A percentile compares a stretch with the other conserved stretches of the same genome.
Evolutionary conservation across 495 filamentous ascomycete genomes (phyloP).

Genomic region (Trichoderma asperelloides): DNA sequence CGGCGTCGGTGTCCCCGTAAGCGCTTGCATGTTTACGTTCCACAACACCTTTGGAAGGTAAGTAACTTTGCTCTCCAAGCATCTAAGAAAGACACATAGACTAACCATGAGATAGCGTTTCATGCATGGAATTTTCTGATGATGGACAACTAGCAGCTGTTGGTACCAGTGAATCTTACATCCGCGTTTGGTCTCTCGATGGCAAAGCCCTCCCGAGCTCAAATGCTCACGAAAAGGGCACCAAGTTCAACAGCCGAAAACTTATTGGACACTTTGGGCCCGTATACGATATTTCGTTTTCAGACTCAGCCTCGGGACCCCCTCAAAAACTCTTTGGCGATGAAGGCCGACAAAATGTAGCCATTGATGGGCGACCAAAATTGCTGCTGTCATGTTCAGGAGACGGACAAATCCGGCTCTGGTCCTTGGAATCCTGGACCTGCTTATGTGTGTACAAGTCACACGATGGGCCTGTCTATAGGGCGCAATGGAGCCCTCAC

Average conservation of each 20-base stretch:
- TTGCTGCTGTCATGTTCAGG: conserved; percentile 80
- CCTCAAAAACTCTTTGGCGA: conserved; percentile 32
- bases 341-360: conserved; percentile 36
- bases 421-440: conserved; percentile 84
- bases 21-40: conserved; percentile 92
- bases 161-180: conserved; percentile 87
- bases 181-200: conserved; percentile 84
- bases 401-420: conserved; percentile 80
- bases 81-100: neutral
- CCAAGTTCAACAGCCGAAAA: conserved; percentile 54
- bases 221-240: conserved; percentile 28
- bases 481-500: conserved; percentile 81
- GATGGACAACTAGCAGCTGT: conserved; percentile 77
- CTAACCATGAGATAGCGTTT: conserved; percentile 49
- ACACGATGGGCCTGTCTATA: conserved; percentile 81
- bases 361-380: conserved; percentile 48
- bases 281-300: conserved; percentile 83
- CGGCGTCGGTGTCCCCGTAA: conserved; percentile 69
- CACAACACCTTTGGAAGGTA: conserved; percentile 91
- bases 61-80: conserved; percentile 20
- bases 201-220: conserved; percentile 56
- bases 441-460: conserved; percentile 89
- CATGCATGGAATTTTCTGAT: conserved; percentile 86
- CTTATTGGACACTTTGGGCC: conserved; percentile 87
- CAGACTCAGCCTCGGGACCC: conserved; percentile 56